phyloP scores from a whole-genome alignment of 2,329 filamentous ascomycete species.

The Fusarium keratoplasticum region DNA sequence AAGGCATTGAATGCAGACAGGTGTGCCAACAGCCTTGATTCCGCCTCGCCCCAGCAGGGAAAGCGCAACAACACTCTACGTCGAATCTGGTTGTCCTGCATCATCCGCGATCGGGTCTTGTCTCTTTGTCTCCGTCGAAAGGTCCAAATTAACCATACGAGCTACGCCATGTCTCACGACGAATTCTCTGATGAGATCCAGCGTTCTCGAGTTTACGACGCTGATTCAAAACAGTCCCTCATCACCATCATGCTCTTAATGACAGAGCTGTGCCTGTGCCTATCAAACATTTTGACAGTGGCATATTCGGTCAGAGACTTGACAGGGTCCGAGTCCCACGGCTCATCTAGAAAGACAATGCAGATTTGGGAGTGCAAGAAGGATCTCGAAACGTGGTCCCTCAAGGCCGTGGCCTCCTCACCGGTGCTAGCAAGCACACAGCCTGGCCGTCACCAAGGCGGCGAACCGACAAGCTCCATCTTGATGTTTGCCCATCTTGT shows the following conservation, averaged over 20 bases:
- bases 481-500: not conserved
- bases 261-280: not conserved
- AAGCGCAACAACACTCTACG: not conserved
- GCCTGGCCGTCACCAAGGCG: not conserved
- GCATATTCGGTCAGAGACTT: not conserved
- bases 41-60: not conserved
- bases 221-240: not conserved
- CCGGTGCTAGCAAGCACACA: not conserved
- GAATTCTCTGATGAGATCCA: not conserved
- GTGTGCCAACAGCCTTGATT: not conserved
- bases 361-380: not conserved
- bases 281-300: not conserved
- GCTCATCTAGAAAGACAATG: not conserved
- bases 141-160: not conserved
- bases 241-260: not conserved
- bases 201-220: not conserved
- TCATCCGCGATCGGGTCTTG: not conserved
- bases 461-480: not conserved
- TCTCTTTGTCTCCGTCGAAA: not conserved
- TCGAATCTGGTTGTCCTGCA: not conserved
- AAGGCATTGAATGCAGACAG: not conserved
- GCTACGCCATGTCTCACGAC: not conserved
- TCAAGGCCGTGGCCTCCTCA: not conserved
- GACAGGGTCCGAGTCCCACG: not conserved
- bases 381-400: not conserved